These are phyloP conservation scores for Ogataea angusta DNA, from an alignment of 805 yeast species.

Conservation along the genomic window DNA sequence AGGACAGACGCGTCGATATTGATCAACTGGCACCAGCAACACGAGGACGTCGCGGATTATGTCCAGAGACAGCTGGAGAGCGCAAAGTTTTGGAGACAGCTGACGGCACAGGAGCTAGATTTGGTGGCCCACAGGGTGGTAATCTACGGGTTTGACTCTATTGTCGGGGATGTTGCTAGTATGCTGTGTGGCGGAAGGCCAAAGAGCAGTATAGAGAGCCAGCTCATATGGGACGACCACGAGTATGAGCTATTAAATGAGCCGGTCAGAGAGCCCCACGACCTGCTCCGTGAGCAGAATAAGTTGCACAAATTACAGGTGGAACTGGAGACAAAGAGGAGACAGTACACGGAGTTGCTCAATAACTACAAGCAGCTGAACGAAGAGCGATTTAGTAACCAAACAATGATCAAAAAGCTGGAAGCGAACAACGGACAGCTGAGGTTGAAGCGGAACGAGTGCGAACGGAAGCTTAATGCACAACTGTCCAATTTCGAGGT, in stretches of 20 bases:
- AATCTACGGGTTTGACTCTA: slow-evolving; percentile 25
- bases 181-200: slow-evolving; percentile 6
- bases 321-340: slow-evolving; percentile 17
- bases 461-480: slow-evolving; percentile 20
- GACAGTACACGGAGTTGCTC: slow-evolving; percentile 27
- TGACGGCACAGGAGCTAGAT: slow-evolving; percentile 13
- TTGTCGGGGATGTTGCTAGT: slow-evolving; percentile 20
- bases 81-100: slow-evolving; percentile 21
- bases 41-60: slow-evolving; percentile 15
- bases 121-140: slow-evolving; percentile 18
- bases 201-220: neutral
- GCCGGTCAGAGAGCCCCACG: slow-evolving; percentile 4
- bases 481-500: slow-evolving; percentile 32
- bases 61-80: slow-evolving; percentile 11
- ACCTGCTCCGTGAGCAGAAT: slow-evolving; percentile 9
- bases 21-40: slow-evolving; percentile 11
- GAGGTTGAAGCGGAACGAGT: slow-evolving; percentile 11
- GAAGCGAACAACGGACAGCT: slow-evolving; percentile 19
- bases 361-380: slow-evolving; percentile 33
- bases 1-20: slow-evolving; percentile 13
- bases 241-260: slow-evolving; percentile 12
- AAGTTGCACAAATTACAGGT: slow-evolving; percentile 13
- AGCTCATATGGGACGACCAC: slow-evolving; percentile 8
- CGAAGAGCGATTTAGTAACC: slow-evolving; percentile 32
- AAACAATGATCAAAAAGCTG: slow-evolving; percentile 21